These are phyloP conservation scores for Acanthamoeba lugdunensis DNA, from an alignment of 208 protist genomes.

Conservation along the genomic window DNA sequence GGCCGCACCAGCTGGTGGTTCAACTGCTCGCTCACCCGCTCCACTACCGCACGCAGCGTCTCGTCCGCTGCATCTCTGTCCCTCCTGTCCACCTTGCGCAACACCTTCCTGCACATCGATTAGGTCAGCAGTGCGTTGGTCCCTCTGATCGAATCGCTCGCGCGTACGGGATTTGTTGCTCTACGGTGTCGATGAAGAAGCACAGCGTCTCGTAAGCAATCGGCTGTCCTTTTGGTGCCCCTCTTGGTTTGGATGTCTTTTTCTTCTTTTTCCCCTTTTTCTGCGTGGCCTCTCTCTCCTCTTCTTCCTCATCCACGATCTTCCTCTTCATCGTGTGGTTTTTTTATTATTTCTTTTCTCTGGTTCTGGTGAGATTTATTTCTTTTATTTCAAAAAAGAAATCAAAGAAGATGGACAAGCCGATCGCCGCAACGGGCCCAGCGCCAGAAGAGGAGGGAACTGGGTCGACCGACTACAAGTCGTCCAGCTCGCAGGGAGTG, in stretches of 20 bases:
- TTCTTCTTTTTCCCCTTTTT: not conserved
- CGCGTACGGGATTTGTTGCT: not conserved
- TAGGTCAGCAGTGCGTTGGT: not conserved
- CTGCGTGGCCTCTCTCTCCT: too few relatives aligned
- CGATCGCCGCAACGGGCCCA: not conserved
- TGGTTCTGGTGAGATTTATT: not conserved
- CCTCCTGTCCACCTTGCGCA: not conserved
- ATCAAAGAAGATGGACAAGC: slow-evolving; percentile 15
- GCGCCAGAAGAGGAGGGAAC: not conserved
- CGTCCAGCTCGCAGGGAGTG: slow-evolving; percentile 7
- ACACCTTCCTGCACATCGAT: not conserved
- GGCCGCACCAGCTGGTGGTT: not conserved
- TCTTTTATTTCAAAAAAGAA: too few relatives aligned
- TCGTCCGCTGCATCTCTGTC: not conserved
- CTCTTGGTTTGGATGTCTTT: not conserved
- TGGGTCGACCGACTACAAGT: slow-evolving; percentile 7
- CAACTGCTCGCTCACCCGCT: not conserved
- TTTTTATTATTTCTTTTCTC: not conserved
- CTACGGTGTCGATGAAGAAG: not conserved
- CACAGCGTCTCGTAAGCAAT: not conserved
- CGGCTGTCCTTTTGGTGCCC: not conserved
- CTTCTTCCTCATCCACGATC: too few relatives aligned
- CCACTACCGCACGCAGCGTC: not conserved
- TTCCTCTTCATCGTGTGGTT: too few relatives aligned
- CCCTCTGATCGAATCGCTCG: not conserved